phyloP scores from a whole-genome alignment of 2,329 filamentous ascomycete genomes.

The Alternaria triticina region DNA sequence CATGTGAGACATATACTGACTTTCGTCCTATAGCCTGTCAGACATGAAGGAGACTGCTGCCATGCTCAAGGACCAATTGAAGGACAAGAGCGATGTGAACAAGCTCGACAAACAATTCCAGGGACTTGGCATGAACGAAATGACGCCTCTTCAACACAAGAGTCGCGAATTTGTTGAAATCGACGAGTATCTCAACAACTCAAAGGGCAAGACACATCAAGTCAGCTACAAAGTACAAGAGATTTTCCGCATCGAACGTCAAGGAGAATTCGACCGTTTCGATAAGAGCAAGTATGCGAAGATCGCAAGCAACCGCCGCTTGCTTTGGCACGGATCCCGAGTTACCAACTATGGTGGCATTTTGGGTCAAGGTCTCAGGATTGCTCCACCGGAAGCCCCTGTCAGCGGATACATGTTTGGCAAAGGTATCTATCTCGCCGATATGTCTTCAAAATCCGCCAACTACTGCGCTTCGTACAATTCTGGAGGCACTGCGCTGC shows the following conservation, averaged over 20 bases:
- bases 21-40: conserved; percentile 59
- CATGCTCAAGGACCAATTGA: conserved; percentile 72
- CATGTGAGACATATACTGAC: not conserved
- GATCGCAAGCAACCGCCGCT: conserved; percentile 69
- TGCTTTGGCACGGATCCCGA: conserved; percentile 88
- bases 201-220: conserved; percentile 71
- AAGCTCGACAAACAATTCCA: conserved; percentile 75
- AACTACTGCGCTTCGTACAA: conserved; percentile 71
- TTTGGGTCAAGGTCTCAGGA: conserved; percentile 84
- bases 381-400: conserved; percentile 84
- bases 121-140: conserved; percentile 75
- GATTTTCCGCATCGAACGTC: conserved; percentile 82
- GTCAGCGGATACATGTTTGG: conserved; percentile 86
- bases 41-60: conserved; percentile 84
- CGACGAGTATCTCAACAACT: conserved; percentile 69
- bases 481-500: conserved; percentile 73
- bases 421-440: conserved; percentile 87
- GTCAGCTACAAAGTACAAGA: conserved; percentile 68
- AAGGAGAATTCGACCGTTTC: conserved; percentile 75
- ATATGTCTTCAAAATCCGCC: conserved; percentile 80
- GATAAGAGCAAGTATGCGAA: conserved; percentile 61
- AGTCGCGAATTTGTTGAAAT: conserved; percentile 71
- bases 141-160: conserved; percentile 68
- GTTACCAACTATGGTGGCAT: conserved; percentile 88
- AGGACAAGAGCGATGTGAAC: conserved; percentile 61